A percentile compares a stretch with the other conserved stretches of the same genome.
Evolutionary conservation across 345 rosid species (phyloP).

Genomic region (Euphorbia tirucalli): DNA sequence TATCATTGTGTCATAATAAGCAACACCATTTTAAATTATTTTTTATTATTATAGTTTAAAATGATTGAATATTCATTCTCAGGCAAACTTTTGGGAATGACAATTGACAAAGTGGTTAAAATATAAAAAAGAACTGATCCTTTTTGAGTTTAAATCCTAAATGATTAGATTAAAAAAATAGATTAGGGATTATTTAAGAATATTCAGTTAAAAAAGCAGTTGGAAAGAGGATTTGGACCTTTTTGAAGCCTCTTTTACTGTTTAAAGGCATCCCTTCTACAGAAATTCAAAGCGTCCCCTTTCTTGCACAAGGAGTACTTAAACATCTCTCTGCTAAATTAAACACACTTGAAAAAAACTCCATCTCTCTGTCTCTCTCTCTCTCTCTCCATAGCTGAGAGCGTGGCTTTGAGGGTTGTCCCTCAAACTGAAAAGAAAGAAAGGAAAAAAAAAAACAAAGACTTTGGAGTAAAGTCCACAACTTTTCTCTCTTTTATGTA

Average conservation of each 20-base stretch:
- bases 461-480: neutral
- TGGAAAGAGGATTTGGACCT: neutral
- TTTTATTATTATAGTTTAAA: neutral
- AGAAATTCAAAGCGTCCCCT: slow-evolving; percentile 20
- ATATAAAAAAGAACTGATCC: too few species aligned
- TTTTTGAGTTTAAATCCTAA: too few species aligned
- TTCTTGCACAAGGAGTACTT: slow-evolving; percentile 17
- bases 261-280: slow-evolving; percentile 13
- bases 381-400: slow-evolving; percentile 14
- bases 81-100: too few species aligned
- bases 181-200: neutral
- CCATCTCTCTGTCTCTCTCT: slow-evolving; percentile 13
- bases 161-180: neutral
- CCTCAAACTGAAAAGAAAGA: neutral
- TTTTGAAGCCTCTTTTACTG: neutral
- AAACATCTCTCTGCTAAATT: neutral
- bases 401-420: neutral
- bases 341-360: neutral
- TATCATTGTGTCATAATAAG: neutral
- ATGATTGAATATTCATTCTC: neutral
- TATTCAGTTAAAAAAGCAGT: slow-evolving; percentile 11
- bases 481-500: neutral
- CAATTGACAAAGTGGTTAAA: neutral
- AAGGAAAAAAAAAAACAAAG: neutral
- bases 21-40: neutral